Evolutionary conservation across 2,329 filamentous ascomycete species (phyloP), one percentile per base, ranked within the genome.

Genomic region (Atkinsonella texensis): DNA sequence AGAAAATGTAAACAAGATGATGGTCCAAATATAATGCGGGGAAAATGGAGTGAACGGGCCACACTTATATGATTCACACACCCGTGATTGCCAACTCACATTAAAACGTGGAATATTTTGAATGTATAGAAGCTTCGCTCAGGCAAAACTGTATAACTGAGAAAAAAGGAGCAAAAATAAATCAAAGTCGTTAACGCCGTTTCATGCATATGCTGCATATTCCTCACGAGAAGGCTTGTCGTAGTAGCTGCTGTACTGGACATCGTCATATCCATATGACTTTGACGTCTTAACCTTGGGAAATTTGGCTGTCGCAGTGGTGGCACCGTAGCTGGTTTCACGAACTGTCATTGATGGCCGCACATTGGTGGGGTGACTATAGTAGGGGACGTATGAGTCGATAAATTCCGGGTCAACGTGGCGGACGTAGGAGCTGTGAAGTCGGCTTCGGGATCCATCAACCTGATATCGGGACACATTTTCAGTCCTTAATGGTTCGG

Each of bases 251-350:
- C 60, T 63, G 56, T 64, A 70, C 32, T 59, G 56, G n/a, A 68
- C 59, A 39, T 69, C 65, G 1, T 61, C 60, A 12, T 55, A 51
- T 32, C 54, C 55, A 51, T 63, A 68, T 11, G 52, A 8, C 56
- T 62, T 66, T 4, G 66, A 62, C 9, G 60, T 65, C 61, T 66
- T 70, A 40, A 68, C 62, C 55, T 67, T 70, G 53, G 52, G 47
- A 38, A 57, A 65, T 40, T 59, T 58, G 17, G 52, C 49, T 23
- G 55, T 38, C 43, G 55, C 54, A 23, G 52, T 44, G 13, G 62
- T 57, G n/a, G 56, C 55, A 11, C 56, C 59, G 57, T 69, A 68
- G 58, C 56, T 60, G 48, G 50, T 47, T 6, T 68, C 65, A 43
- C 65, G 66, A 11, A 50, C 40, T 1, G 63, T 58, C 60, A 65